Evolutionary conservation across 1,284 basidiomycete genomes (phyloP).

Genomic region (Cryptococcus floricola): DNA sequence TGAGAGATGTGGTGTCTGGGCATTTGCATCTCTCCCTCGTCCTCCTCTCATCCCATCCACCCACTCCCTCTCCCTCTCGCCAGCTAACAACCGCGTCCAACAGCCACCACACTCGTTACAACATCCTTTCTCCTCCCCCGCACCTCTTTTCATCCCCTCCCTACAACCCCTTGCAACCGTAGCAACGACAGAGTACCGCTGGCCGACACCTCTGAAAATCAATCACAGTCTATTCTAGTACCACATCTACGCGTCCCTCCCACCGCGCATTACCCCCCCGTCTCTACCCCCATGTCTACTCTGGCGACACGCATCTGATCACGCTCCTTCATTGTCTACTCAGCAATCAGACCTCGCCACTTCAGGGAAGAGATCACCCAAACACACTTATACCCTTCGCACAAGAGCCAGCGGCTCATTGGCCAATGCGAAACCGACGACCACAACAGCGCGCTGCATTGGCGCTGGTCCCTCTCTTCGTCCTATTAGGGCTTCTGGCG

Average conservation of each 20-base stretch:
- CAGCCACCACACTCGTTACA: background rate
- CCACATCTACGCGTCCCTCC: background rate
- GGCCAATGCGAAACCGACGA: slow-evolving; percentile 2
- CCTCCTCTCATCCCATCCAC: slow-evolving; percentile 15
- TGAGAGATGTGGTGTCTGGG: too few species aligned
- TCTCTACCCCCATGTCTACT: slow-evolving; percentile 1
- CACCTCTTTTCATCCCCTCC: background rate
- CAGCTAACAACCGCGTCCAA: slow-evolving; percentile 8
- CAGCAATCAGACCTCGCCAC: background rate
- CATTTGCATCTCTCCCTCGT: slow-evolving; percentile 3
- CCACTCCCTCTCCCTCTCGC: slow-evolving; percentile 15
- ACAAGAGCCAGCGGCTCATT: slow-evolving; percentile 1
- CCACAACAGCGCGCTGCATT: background rate
- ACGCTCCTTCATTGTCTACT: background rate
- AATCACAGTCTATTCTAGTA: background rate
- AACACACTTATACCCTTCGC: background rate
- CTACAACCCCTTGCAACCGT: background rate
- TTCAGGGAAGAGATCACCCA: background rate
- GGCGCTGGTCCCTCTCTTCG: slow-evolving; percentile 4
- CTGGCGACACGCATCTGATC: background rate
- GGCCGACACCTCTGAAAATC: background rate
- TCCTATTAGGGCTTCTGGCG: slow-evolving; percentile 3
- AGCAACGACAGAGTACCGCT: background rate
- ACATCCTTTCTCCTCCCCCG: background rate
- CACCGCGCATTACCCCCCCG: background rate